phyloP scores from a whole-genome alignment of 768 basidiomycete species.

The Botryobasidium botryosum region DNA sequence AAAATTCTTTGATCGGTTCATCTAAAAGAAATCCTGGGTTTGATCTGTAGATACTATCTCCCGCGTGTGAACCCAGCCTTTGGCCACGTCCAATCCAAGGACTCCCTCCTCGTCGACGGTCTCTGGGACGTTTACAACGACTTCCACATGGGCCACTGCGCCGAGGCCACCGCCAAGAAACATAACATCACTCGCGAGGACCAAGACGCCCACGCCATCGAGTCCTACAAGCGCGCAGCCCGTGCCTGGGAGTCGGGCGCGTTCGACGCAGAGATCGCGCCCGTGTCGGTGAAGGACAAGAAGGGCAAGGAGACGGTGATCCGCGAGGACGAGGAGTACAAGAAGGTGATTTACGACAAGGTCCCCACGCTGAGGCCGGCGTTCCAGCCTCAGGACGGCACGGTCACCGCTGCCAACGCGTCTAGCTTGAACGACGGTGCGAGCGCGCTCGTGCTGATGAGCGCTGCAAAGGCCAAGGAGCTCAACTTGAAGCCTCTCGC shows the following conservation, averaged over 20 bases:
- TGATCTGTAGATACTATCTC: slow-evolving; percentile 39
- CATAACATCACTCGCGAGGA: slow-evolving; percentile 69
- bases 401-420: slow-evolving; percentile 93
- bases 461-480: slow-evolving; percentile 80
- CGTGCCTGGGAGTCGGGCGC: slow-evolving; percentile 76
- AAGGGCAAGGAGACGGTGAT: slow-evolving; percentile 77
- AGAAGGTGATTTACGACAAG: slow-evolving; percentile 90
- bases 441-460: slow-evolving; percentile 87
- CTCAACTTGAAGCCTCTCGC: slow-evolving; percentile 87
- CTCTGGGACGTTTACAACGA: slow-evolving; percentile 97
- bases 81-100: slow-evolving; percentile 75
- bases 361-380: slow-evolving; percentile 74
- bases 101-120: slow-evolving; percentile 83
- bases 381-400: slow-evolving; percentile 74
- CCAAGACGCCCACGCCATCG: slow-evolving; percentile 81
- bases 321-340: slow-evolving; percentile 95
- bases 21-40: neutral
- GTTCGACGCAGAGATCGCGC: slow-evolving; percentile 77
- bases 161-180: slow-evolving; percentile 70
- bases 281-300: slow-evolving; percentile 81
- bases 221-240: slow-evolving; percentile 87
- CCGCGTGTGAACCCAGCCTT: slow-evolving; percentile 70
- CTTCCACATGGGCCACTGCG: slow-evolving; percentile 97
- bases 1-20: neutral
- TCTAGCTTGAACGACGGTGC: slow-evolving; percentile 93